Evolutionary conservation across 2,329 filamentous ascomycete species (phyloP).

Genomic region (Stachybotrys chlorohalonatus): DNA sequence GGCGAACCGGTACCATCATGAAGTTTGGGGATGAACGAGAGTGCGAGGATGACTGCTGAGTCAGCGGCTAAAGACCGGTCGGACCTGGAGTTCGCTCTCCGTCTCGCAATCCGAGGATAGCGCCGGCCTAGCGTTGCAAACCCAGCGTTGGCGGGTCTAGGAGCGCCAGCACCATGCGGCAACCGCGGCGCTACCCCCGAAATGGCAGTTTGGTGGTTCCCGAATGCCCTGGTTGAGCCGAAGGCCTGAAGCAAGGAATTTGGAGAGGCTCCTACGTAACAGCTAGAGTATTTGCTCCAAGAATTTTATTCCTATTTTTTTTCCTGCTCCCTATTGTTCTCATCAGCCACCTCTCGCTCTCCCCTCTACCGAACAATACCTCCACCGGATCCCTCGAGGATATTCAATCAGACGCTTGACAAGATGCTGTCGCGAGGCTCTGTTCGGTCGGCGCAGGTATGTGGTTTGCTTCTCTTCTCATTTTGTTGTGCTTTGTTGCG

Average conservation of each 20-base stretch:
- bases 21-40: neutral
- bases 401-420: conserved; percentile 4
- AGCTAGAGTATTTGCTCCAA: too few species aligned
- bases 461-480: conserved; percentile 12
- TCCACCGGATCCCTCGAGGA: neutral
- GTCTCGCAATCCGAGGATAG: neutral
- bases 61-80: neutral
- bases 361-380: conserved; percentile 2
- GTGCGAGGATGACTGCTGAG: neutral
- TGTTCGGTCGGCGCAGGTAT: conserved; percentile 48
- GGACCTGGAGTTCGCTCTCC: neutral
- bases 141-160: neutral
- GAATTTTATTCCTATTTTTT: conserved; percentile 1
- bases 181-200: neutral
- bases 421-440: conserved; percentile 53
- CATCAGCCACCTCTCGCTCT: conserved; percentile 7
- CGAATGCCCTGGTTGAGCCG: neutral
- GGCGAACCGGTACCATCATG: neutral
- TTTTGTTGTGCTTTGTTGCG: conserved; percentile 2
- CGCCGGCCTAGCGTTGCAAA: neutral
- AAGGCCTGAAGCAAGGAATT: neutral
- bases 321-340: conserved; percentile 5
- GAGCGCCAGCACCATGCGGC: neutral
- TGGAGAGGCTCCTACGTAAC: neutral
- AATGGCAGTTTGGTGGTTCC: neutral